Base-by-base conservation (phyloP, 148 eudicot species). In the Persicaria tinctoria region DNA sequence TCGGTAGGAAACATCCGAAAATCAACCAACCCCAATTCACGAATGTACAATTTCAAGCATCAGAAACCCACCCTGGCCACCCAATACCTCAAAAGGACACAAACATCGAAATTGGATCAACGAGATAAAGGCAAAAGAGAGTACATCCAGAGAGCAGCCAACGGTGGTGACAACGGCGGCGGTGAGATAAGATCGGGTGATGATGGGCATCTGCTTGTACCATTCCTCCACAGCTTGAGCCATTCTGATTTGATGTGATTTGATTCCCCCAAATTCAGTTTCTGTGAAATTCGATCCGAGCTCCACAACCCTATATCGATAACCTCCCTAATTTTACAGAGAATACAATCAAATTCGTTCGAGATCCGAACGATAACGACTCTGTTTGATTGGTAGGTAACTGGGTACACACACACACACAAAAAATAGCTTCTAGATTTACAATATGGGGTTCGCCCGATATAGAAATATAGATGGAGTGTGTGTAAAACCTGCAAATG, bases 221-320 rank as follows among this genome's bases (percentile, higher is more conserved):
- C 98, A 93, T 81, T 93, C 97, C 82, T 93, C 98, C 14, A 93
- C 95, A 13, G 97, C 98, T 74, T 93, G 97, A 16, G 97, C 97
- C 97, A 93, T 91, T 17, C 27, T 70, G 54, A 62, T 8, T 66
- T 14, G 48, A 44, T 41, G 41, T 32, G 41, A 32, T 32, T 32
- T 32, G 41, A 32, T 74, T 59, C 38, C 48, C 68, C 47, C 16
- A 56, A 53, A 49, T 73, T 32, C 7, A 8, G 45, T 51, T 38
- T 53, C 41, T 73, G n/a, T 41, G 47, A 16, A 17, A 53, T 32
- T 32, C 41, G 46, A 63, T 45, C 68, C 68, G 16, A 44, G 27
- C 49, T 63, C 68, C 5, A 76, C 68, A 56, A 16, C 74, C 74
- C 74, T 70, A 57, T 60, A 63, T 69, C 64, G 55, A 50, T 6